phyloP scores from a whole-genome alignment of 1,139 yeast species.

The Yamadazyma dushanensis region DNA sequence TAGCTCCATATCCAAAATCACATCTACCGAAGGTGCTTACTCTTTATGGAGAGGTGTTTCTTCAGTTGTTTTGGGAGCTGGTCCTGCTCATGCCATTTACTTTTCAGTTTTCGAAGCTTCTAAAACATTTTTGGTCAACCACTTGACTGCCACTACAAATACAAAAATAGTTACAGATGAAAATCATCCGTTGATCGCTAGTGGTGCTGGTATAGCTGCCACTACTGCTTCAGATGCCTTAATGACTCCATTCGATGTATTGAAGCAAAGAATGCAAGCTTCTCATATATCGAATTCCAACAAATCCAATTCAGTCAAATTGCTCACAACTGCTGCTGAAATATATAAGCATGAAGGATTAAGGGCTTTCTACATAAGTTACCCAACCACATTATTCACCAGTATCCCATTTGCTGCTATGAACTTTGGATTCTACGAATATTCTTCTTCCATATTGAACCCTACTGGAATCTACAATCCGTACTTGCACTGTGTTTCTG shows the following conservation, averaged over 20 bases:
- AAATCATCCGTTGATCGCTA: conserved; percentile 79
- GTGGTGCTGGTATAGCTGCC: conserved; percentile 90
- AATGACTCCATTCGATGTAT: conserved; percentile 97
- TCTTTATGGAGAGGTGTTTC: conserved; percentile 95
- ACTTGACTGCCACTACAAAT: conserved; percentile 31
- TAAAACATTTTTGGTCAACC: conserved; percentile 57
- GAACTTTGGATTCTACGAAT: conserved; percentile 92
- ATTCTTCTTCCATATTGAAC: conserved; percentile 71
- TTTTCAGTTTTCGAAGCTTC: conserved; percentile 93
- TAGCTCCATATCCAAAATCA: conserved; percentile 67
- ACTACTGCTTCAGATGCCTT: conserved; percentile 91
- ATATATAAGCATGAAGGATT: conserved; percentile 79
- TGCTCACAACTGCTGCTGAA: conserved; percentile 38
- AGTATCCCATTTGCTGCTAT: conserved; percentile 95
- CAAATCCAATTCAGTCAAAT: conserved; percentile 20
- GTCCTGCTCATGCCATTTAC: conserved; percentile 98
- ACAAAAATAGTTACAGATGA: conserved; percentile 54
- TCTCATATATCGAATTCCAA: conserved; percentile 14
- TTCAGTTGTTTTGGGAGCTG: conserved; percentile 95
- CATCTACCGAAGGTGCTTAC: conserved; percentile 86
- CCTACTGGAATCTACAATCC: conserved; percentile 85
- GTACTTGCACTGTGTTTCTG: conserved; percentile 85
- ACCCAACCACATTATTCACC: conserved; percentile 92
- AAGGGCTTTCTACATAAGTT: conserved; percentile 82
- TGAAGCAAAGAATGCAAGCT: conserved; percentile 71